Evolutionary conservation across 1,284 basidiomycete species (phyloP).

Genomic region (Caloboletus firmus): DNA sequence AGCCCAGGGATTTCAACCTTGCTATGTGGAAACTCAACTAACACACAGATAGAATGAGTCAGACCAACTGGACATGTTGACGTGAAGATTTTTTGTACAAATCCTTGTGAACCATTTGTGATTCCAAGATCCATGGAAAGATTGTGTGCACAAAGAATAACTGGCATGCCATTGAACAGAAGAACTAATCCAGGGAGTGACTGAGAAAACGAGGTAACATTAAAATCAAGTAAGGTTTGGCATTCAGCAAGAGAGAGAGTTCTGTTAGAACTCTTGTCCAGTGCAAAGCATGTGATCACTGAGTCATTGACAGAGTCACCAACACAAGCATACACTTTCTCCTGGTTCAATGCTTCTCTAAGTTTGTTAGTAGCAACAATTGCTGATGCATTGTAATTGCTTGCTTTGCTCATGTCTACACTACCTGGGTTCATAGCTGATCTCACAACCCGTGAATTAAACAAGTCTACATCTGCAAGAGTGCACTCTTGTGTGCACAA

Average conservation of each 20-base stretch:
- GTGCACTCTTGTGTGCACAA: background rate
- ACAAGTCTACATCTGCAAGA: background rate
- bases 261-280: too few relatives aligned
- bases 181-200: background rate
- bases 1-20: background rate
- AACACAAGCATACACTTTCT: too few relatives aligned
- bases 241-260: too few relatives aligned
- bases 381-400: background rate
- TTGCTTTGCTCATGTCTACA: background rate
- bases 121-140: constrained; percentile 33
- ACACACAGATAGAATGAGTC: too few relatives aligned
- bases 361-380: background rate
- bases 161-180: constrained; percentile 32
- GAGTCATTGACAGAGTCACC: too few relatives aligned
- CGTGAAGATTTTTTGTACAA: constrained; percentile 12
- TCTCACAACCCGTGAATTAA: background rate
- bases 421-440: background rate
- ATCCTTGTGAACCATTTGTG: constrained; percentile 32
- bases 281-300: too few relatives aligned
- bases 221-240: too few relatives aligned
- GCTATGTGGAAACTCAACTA: background rate
- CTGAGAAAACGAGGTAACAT: too few relatives aligned
- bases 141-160: constrained; percentile 28
- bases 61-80: background rate
- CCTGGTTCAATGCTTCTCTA: background rate